Evolutionary conservation across 495 filamentous ascomycete genomes (phyloP), one percentile per base, ranked within the genome.

Genomic region (Paragyromitra xinjiangensis): DNA sequence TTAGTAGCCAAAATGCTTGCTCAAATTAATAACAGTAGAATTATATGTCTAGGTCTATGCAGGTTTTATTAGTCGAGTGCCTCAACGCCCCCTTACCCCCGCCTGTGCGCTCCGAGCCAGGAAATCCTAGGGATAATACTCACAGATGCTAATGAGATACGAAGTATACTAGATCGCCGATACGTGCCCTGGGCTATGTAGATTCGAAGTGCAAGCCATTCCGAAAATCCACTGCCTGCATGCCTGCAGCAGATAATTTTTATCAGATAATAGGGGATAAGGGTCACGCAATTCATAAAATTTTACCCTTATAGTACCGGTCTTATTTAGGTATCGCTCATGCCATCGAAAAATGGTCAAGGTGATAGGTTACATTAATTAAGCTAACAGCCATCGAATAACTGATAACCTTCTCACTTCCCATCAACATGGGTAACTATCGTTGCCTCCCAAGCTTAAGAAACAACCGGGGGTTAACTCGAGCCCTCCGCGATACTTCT

Each of bases 71-170:
- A n/a, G 16, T 55, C 51, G 14, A n/a, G 51, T 16, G 8, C 51
- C n/a, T 16, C n/a, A 22, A n/a, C 50, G 50, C 50, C 51, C 51
- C 51, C 51, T 55, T 55, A 3, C 50, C 22, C 55, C 55, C 55
- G 9, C 55, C 26, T 58, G 9, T 55, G 29, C 22, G 55, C 55
- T 29, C 55, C 24, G 55, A 29, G 29, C 3, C 29, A 34, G 29
- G 29, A 34, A 34, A 34, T 3, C 29, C 29, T 34, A 34, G 29
- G 29, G 29, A 34, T 34, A 34, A 34, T 34, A 34, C 22, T 24
- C 55, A 26, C 16, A 14, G 26, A 26, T 58, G 55, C 14, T 58
- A 24, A 58, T 58, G 22, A 24, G 19, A 29, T 26, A 9, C 44
- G 12, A 37, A 34, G 34, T 34, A 29, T 22, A 58, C 29, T 19